Base-by-base conservation (phyloP, 2,329 filamentous ascomycete species). In the Acrocalymma vagum region DNA sequence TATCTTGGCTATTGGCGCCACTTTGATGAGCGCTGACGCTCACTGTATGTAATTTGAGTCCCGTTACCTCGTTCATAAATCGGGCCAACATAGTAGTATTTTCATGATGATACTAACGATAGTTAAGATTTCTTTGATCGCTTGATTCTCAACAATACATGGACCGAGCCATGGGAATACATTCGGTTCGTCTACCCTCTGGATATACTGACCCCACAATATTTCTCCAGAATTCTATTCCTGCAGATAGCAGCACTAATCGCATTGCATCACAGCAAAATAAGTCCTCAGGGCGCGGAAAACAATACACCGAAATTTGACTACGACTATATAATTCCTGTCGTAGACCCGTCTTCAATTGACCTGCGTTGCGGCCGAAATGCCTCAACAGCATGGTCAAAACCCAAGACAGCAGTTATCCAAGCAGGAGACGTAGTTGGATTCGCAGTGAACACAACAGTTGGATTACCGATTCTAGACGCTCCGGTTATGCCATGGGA, bases 151-250 rank as follows among this genome's bases (percentile, higher is more conserved):
- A 46, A 55, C 21, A 34, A 40, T 22, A 45, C 17, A 21, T 52
- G 42, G 42, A 25, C 42, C 9, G 25, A 49, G 26, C 35, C 48
- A 11, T 55, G 48, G 48, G 48, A 52, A 43, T 52, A 55, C 32
- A 40, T 55, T 17, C 45, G 51, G 47, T 46, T 42, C 9, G 16
- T 26, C 20, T 21, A 8, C 32, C 16, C 23, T n/a, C n/a, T n/a
- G n/a, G n/a, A 29, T 21, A 13, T 24, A 6, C 22, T 23, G 23
- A 29, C 13, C 17, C 6, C 22, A 24, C 26, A 11, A n/a, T n/a
- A n/a, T n/a, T 22, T 26, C 27, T 26, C 25, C 11, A 29, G 9
- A 27, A 27, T 27, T 24, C 18, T 5, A 24, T 14, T 15, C 24
- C 16, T 15, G 6, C 9, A 14, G 6, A 15, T 13, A 20, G 4